Conservation (phyloP, 768 basidiomycete species). For the Hypsizygus marmoreus region DNA sequence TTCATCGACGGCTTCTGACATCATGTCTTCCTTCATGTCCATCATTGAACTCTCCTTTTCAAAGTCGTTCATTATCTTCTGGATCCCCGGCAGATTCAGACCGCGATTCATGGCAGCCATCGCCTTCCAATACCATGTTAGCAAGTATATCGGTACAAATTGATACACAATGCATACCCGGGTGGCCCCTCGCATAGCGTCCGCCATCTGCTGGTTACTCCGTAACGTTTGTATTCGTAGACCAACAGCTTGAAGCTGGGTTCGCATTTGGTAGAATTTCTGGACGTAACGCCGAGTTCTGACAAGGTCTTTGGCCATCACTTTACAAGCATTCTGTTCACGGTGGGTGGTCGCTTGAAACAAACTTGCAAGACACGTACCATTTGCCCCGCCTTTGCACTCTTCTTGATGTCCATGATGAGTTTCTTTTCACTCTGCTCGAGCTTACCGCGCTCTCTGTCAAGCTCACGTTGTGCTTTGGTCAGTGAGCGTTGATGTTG, state of each 20-base stretch:
- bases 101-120: slow-evolving; percentile 98
- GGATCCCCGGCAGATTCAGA: slow-evolving; percentile 92
- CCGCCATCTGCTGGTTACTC: slow-evolving; percentile 99
- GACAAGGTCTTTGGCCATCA: slow-evolving; percentile 99
- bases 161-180: slow-evolving; percentile 52
- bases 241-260: slow-evolving; percentile 94
- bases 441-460: slow-evolving; percentile 91
- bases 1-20: slow-evolving; percentile 97
- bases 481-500: slow-evolving; percentile 96
- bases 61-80: slow-evolving; percentile 97
- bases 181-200: slow-evolving; percentile 98
- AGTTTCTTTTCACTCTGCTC: slow-evolving; percentile 98
- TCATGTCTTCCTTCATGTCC: slow-evolving; percentile 99
- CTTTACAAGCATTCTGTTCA: slow-evolving; percentile 92
- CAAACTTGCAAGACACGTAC: slow-evolving; percentile 42
- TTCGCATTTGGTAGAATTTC: slow-evolving; percentile 99
- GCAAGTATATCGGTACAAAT: slow-evolving; percentile 8
- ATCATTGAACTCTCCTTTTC: slow-evolving; percentile 97
- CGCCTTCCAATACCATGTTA: slow-evolving; percentile 55
- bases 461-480: slow-evolving; percentile 97
- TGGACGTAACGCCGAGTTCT: slow-evolving; percentile 93
- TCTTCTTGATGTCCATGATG: slow-evolving; percentile 92
- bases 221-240: slow-evolving; percentile 94
- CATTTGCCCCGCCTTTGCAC: slow-evolving; percentile 93
- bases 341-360: slow-evolving; percentile 18